Evolutionary conservation across 108 stramenopile genomes (phyloP), one percentile per base, ranked within the genome.

Genomic region (Cyclotella atomus): DNA sequence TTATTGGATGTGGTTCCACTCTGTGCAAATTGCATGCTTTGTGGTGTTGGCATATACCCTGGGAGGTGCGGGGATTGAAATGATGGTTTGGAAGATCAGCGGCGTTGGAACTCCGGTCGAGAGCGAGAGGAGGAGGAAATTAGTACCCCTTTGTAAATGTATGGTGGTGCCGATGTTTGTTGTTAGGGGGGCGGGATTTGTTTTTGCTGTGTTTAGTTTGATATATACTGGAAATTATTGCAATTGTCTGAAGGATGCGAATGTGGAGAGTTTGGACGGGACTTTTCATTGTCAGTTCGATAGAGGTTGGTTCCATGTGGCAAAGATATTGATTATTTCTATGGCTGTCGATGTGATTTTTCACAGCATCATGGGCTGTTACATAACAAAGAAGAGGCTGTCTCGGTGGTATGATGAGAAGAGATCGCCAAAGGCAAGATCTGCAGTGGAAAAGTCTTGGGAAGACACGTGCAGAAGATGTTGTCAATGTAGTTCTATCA

Each of bases 401-500:
- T 20, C 9, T 23, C 35, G 54, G 25, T 33, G 45, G n/a, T 68
- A 47, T 62, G 33, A 64, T 1, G 62, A 44, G 41, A 27, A 44
- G 20, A 36, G 70, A 41, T n/a, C 19, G 17, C 47, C 47, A 15
- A 8, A 49, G 19, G 47, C 10, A n/a, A 15, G 47, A 19, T 49
- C 47, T 49, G 47, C 47, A 19, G 19, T 4, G 19, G 47, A 49
- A 84, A 32, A 77, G 85, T 62, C 85, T 84, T 69, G 91, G 94
- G 65, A 73, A 68, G n/a, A 50, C 24, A 46, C 73, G 66, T 70
- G 81, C 64, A 46, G 59, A 32, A 52, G 65, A 23, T 72, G 62
- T 7, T 95, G 89, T 71, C 83, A 89, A 59, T 92, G 84, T 41
- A 64, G 85, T 17, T 64, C 77, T 0, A 57, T 84, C 14, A 67